A percentile compares a stretch with the other conserved stretches of the same genome.
phyloP scores from a whole-genome alignment of 2,329 filamentous ascomycete genomes.

The Aspergillus sp. region DNA sequence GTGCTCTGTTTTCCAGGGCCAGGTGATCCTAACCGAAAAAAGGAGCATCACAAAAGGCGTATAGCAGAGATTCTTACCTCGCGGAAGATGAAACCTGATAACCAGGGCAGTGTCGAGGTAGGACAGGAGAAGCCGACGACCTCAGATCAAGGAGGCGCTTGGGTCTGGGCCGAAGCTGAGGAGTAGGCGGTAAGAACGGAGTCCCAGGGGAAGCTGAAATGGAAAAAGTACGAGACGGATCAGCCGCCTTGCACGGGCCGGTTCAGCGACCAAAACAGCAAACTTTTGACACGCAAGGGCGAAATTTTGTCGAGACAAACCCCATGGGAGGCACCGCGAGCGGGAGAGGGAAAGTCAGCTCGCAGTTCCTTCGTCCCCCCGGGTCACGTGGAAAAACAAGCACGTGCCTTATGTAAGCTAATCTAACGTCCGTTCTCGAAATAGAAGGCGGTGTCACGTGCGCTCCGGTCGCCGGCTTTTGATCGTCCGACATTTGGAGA shows the following conservation, averaged over 20 bases:
- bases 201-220: slow-evolving; percentile 21
- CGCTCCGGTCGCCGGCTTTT: slow-evolving; percentile 1
- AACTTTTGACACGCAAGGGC: slow-evolving; percentile 19
- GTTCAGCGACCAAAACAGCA: slow-evolving; percentile 25
- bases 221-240: slow-evolving; percentile 29
- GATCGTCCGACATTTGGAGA: slow-evolving; percentile 7
- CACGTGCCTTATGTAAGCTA: slow-evolving; percentile 18
- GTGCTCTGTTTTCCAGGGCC: slow-evolving; percentile 4
- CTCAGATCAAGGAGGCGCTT: slow-evolving; percentile 31
- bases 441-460: slow-evolving; percentile 19
- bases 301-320: slow-evolving; percentile 23
- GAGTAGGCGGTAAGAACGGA: slow-evolving; percentile 29
- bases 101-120: slow-evolving; percentile 13
- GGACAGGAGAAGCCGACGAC: slow-evolving; percentile 20
- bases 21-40: neutral
- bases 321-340: slow-evolving; percentile 25
- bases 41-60: neutral
- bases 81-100: slow-evolving; percentile 12
- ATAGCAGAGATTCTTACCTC: slow-evolving; percentile 17
- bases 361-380: slow-evolving; percentile 18
- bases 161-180: slow-evolving; percentile 29
- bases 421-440: neutral
- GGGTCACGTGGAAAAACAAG: slow-evolving; percentile 16
- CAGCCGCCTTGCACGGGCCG: slow-evolving; percentile 32
- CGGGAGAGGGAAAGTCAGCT: slow-evolving; percentile 25